Percentiles rank a stretch among this genome's conserved stretches.
These are phyloP conservation scores for Erodium maritimum DNA, from an alignment of 345 rosid species.

Conservation along the genomic window DNA sequence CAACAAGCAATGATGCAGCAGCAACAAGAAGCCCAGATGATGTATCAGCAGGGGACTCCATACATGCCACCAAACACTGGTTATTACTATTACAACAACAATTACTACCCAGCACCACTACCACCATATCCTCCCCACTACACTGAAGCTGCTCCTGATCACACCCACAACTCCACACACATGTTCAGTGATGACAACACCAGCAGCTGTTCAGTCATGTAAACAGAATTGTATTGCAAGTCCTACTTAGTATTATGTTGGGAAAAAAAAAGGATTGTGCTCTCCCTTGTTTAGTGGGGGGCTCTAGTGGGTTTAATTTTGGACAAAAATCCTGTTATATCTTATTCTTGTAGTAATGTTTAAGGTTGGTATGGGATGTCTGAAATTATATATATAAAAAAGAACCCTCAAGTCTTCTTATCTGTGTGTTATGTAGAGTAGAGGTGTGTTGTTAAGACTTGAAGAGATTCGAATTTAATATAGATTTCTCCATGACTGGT, in stretches of 20 bases:
- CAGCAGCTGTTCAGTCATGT: conserved; percentile 42
- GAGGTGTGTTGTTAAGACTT: too few relatives aligned
- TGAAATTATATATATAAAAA: too few relatives aligned
- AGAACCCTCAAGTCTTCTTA: too few relatives aligned
- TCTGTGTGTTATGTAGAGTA: too few relatives aligned
- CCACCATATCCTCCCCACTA: conserved; percentile 6
- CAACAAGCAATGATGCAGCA: neutral
- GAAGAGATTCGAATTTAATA: too few relatives aligned
- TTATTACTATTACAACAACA: conserved; percentile 25
- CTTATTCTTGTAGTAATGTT: neutral
- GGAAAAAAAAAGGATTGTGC: too few relatives aligned
- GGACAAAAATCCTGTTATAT: neutral
- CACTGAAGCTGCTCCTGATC: conserved; percentile 20
- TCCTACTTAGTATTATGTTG: neutral
- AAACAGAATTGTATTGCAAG: conserved; percentile 1
- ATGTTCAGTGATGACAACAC: conserved; percentile 42
- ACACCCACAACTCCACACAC: conserved; percentile 23
- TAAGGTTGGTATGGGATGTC: neutral
- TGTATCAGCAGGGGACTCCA: conserved; percentile 54
- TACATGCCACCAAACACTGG: conserved; percentile 44
- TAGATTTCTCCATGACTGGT: too few relatives aligned
- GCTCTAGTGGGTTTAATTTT: neutral
- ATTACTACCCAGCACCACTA: conserved; percentile 23
- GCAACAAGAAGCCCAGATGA: conserved; percentile 53
- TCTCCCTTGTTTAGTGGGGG: neutral